phyloP scores from a whole-genome alignment of 2,329 filamentous ascomycete genomes.

The Venturiaceae sp. region DNA sequence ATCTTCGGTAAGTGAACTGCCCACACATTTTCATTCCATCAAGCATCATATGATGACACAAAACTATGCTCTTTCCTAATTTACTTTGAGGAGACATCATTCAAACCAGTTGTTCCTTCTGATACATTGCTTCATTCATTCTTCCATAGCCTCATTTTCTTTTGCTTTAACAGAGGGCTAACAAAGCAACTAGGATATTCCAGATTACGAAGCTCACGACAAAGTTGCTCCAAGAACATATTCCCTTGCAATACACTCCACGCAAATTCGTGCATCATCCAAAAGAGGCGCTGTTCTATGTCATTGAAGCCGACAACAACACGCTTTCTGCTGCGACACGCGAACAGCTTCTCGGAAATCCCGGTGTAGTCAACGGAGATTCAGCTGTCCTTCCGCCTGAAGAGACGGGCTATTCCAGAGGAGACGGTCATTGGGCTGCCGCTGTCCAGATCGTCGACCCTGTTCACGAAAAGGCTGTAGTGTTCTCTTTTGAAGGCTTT shows the following conservation, averaged over 20 bases:
- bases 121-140: constrained; percentile 37
- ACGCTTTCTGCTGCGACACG: constrained; percentile 73
- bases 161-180: constrained; percentile 10
- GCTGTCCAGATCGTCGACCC: constrained; percentile 92
- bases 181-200: constrained; percentile 58
- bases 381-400: constrained; percentile 56
- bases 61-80: constrained; percentile 10
- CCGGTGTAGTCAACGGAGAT: constrained; percentile 61
- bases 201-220: constrained; percentile 78
- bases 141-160: constrained; percentile 5
- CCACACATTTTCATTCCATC: constrained; percentile 15
- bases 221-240: constrained; percentile 77
- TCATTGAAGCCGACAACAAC: constrained; percentile 89
- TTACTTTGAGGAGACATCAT: constrained; percentile 3
- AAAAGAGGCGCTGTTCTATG: constrained; percentile 82
- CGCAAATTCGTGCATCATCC: constrained; percentile 81
- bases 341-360: constrained; percentile 63
- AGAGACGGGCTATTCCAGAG: constrained; percentile 83
- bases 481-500: constrained; percentile 71
- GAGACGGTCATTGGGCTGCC: constrained; percentile 82
- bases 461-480: constrained; percentile 49
- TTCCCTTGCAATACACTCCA: constrained; percentile 83
- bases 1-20: constrained; percentile 58
- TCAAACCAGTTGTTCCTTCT: constrained; percentile 94
- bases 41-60: constrained; percentile 8